Evolutionary conservation across 1,139 yeast genomes (phyloP), one percentile per base, ranked within the genome.

Genomic region (Blastobotrys proliferans): DNA sequence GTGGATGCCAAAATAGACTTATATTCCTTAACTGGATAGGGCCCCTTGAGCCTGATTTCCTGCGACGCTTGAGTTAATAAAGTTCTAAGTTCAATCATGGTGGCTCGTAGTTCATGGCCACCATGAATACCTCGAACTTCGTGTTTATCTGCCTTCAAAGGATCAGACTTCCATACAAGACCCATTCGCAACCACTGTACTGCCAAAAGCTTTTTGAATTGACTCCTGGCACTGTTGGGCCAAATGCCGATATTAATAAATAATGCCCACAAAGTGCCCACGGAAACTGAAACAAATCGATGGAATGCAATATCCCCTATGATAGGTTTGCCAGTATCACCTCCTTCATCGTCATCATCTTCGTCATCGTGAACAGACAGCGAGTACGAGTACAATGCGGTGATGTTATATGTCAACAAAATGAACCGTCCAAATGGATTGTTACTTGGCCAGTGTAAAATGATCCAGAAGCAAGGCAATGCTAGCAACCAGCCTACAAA

Each of bases 301-400:
- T 85, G 95, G 56, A 81, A 72, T 0, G 94, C 95, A 60, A 86
- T 82, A 51, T 83, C 87, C n/a, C 70, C 73, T 29, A 84, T 77
- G 20, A 81, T 72, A 2, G 88, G 94, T 41, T 69, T 63, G n/a
- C 72, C 77, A 1, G 85, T 85, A n/a, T n/a, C n/a, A 4, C 38
- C 38, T 11, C 86, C 86, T 60, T 83, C 90, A 37, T 77, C 87
- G 52, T 79, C 83, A 29, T 64, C 70, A 43, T 70, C 71, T 47
- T 79, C 80, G 16, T 76, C 71, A 51, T 76, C 82, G 40, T 76
- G 71, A 39, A 73, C 73, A 1, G 81, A 72, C 69, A 83, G 72
- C 31, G 87, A 79, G 60, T 81, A 85, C 0, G 90, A 79, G 56
- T 83, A 85, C 40, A 86, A 68, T 0, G 87, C 86, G 0, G 94